These are phyloP conservation scores for Fusarium praegraminearum DNA, from an alignment of 2,329 filamentous ascomycete species.

Conservation along the genomic window DNA sequence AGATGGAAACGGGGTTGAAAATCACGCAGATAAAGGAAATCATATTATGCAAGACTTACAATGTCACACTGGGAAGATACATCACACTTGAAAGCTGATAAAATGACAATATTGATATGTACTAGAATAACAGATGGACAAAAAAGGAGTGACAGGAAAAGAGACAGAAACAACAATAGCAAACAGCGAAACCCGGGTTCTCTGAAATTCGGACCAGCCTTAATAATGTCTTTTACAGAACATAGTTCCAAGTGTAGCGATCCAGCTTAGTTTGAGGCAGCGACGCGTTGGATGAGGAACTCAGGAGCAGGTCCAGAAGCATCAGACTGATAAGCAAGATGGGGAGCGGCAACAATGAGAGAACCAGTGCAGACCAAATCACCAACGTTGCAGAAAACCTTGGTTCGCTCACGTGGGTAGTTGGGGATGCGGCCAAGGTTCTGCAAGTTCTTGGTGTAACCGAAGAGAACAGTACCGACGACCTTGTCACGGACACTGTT, in stretches of 20 bases:
- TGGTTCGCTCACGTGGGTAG: constrained; percentile 51
- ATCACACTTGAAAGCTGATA: background rate
- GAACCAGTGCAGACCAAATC: constrained; percentile 55
- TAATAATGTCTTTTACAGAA: too few species aligned
- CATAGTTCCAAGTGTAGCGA: background rate
- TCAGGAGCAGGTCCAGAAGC: constrained; percentile 27
- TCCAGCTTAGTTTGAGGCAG: constrained; percentile 5
- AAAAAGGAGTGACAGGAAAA: background rate
- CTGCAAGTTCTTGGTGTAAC: constrained; percentile 59
- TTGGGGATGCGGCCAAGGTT: constrained; percentile 55
- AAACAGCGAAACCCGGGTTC: constrained; percentile 1
- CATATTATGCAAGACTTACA: too few species aligned
- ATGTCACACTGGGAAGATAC: too few species aligned
- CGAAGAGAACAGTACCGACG: constrained; percentile 54
- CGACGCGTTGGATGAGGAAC: constrained; percentile 31
- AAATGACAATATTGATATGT: background rate
- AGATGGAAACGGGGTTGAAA: too few species aligned
- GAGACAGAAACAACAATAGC: background rate
- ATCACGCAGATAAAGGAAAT: too few species aligned
- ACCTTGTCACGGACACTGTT: constrained; percentile 51
- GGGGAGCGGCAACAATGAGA: constrained; percentile 44
- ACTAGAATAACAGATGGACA: background rate
- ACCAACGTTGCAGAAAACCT: constrained; percentile 53
- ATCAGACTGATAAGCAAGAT: constrained; percentile 28
- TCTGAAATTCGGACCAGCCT: background rate